Evolutionary conservation across 225 moss, liverwort and hornwort species (phyloP).

Genomic region (Bryoerythrophyllum caledonicum): DNA sequence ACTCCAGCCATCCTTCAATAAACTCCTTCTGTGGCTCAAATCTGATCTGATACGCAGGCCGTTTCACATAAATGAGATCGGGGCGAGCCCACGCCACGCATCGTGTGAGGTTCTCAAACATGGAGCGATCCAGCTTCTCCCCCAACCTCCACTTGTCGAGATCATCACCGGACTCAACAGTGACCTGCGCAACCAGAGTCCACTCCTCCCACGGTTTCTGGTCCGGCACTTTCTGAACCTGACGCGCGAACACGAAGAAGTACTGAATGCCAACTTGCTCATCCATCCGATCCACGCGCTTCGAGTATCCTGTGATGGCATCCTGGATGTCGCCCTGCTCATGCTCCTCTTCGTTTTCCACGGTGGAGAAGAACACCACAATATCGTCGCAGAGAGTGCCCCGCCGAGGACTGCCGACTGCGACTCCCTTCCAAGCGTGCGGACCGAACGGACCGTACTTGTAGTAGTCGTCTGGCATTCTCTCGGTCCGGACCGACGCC

Average conservation of each 20-base stretch:
- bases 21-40: conserved; percentile 82
- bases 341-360: conserved; percentile 62
- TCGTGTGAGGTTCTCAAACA: conserved; percentile 39
- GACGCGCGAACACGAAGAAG: conserved; percentile 70
- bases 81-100: conserved; percentile 89
- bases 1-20: conserved; percentile 40
- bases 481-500: conserved; percentile 55
- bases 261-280: conserved; percentile 56
- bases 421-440: conserved; percentile 72
- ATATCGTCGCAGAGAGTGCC: conserved; percentile 52
- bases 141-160: conserved; percentile 59
- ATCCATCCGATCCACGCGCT: conserved; percentile 53
- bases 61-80: conserved; percentile 76
- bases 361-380: conserved; percentile 75
- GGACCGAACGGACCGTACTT: conserved; percentile 93
- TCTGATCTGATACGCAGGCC: conserved; percentile 69
- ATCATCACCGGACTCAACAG: conserved; percentile 57
- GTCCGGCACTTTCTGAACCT: conserved; percentile 38
- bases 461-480: conserved; percentile 87
- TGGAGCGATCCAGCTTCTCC: conserved; percentile 32
- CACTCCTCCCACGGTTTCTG: conserved; percentile 80
- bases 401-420: conserved; percentile 50
- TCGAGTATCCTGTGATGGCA: conserved; percentile 59
- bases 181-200: conserved; percentile 82
- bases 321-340: conserved; percentile 60